Base-by-base conservation (phyloP, 345 rosid genomes). In the Draba incana region DNA sequence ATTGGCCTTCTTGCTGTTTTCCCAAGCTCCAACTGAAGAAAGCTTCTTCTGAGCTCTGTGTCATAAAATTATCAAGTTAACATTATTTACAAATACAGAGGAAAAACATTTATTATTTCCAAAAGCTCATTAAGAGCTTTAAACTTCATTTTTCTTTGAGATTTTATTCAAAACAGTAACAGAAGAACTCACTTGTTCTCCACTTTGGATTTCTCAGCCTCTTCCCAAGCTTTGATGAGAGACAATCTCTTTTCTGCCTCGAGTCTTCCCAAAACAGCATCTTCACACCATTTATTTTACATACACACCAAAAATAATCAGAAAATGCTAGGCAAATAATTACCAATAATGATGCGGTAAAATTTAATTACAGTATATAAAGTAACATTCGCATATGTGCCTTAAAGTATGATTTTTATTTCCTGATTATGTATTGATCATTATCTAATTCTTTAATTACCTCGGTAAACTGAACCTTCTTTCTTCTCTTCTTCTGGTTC, bases 171-270 rank as follows among this genome's bases (percentile, higher is more conserved):
- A 24, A 11, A 3, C 12, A 20, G 3, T 20, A 25, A 6, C 10
- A 30, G 3, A 24, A 57, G 1, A 25, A 41, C 59, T 62, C 57
- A 91, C 99, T 87, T 91, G 84, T 94, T 91, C 74, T 91, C 96
- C 56, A 87, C 93, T 82, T 86, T 91, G 70, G 86, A 77, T 82
- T 87, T 94, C 53, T 94, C 99, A 64, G 90, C 90, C 45, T 94
- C 99, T 78, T 94, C 99, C 98, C 99, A 94, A 35, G 99, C 99
- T 79, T 43, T 87, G 74, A 91, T 68, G 2, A 94, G 88, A 55
- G 97, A 89, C 9, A 85, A 14, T 75, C 79, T 82, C 81, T 91
- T 94, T 76, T 91, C 85, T 42, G 86, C 79, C 71, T 78, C 93
- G 59, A 94, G 92, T 79, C 81, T 91, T 31, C 78, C 96, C 51